phyloP scores from a whole-genome alignment of 768 basidiomycete genomes.

The Suillus bovinus region DNA sequence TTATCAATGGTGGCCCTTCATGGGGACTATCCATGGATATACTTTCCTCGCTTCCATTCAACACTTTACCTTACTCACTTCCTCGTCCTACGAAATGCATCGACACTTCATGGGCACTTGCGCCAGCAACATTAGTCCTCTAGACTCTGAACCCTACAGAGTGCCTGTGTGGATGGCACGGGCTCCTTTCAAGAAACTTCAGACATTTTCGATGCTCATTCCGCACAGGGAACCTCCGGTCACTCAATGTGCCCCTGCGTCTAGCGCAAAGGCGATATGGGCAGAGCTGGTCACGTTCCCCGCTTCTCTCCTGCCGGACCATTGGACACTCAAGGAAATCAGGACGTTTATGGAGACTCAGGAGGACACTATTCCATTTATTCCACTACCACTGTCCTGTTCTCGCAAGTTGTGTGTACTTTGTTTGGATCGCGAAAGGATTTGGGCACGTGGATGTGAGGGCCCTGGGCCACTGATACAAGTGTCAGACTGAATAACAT shows the following conservation, averaged over 20 bases:
- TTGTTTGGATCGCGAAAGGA: background rate
- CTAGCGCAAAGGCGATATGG: background rate
- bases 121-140: background rate
- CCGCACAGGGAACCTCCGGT: background rate
- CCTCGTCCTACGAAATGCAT: background rate
- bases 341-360: background rate
- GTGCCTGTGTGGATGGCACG: conserved; percentile 22
- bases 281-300: background rate
- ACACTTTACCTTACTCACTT: conserved; percentile 33
- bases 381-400: background rate
- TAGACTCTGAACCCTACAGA: background rate
- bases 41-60: conserved; percentile 37
- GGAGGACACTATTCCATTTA: background rate
- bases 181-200: conserved; percentile 29
- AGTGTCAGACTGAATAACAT: background rate
- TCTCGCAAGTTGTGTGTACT: background rate
- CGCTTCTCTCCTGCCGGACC: background rate
- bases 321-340: background rate
- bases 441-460: background rate
- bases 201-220: background rate
- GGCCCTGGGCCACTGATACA: background rate
- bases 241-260: background rate
- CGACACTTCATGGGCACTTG: background rate
- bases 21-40: conserved; percentile 29
- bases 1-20: conserved; percentile 34